Conservation (phyloP, 2,329 filamentous ascomycete genomes). For the Neofusicoccum ribis region DNA sequence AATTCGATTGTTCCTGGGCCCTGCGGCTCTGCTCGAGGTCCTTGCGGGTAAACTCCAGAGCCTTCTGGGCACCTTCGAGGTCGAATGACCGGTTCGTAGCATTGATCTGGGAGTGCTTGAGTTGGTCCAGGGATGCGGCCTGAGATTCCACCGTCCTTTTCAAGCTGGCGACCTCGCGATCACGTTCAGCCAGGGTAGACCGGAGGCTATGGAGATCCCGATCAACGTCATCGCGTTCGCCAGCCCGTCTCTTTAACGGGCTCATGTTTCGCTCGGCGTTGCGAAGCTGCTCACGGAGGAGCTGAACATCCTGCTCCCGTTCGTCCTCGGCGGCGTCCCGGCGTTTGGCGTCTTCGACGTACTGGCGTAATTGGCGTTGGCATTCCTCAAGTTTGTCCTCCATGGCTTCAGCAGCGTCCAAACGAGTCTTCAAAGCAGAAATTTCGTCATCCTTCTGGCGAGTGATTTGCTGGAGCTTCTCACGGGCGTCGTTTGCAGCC, state of each 20-base stretch:
- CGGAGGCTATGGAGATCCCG: conserved; percentile 33
- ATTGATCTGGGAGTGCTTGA: conserved; percentile 24
- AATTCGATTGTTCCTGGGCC: background rate
- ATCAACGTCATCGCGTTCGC: conserved; percentile 34
- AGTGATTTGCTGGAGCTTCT: conserved; percentile 38
- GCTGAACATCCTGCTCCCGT: conserved; percentile 16
- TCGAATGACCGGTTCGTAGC: background rate
- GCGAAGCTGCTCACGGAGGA: conserved; percentile 27
- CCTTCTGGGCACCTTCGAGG: conserved; percentile 4
- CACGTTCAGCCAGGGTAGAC: conserved; percentile 31
- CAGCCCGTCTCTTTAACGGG: conserved; percentile 35
- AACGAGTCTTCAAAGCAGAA: conserved; percentile 35
- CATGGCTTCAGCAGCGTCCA: conserved; percentile 36
- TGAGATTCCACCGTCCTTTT: conserved; percentile 36
- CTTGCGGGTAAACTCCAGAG: conserved; percentile 5
- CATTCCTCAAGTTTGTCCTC: conserved; percentile 39
- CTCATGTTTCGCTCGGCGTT: conserved; percentile 32
- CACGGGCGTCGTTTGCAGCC: conserved; percentile 39
- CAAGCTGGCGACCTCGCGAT: conserved; percentile 31
- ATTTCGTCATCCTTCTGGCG: conserved; percentile 42
- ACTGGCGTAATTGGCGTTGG: conserved; percentile 36
- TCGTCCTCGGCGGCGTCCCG: conserved; percentile 33
- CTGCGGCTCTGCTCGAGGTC: conserved; percentile 18
- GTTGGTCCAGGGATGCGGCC: conserved; percentile 30
- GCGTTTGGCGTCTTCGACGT: conserved; percentile 35